Evolutionary conservation across 495 filamentous ascomycete genomes (phyloP).

Genomic region (Lophiostoma macrostomum): DNA sequence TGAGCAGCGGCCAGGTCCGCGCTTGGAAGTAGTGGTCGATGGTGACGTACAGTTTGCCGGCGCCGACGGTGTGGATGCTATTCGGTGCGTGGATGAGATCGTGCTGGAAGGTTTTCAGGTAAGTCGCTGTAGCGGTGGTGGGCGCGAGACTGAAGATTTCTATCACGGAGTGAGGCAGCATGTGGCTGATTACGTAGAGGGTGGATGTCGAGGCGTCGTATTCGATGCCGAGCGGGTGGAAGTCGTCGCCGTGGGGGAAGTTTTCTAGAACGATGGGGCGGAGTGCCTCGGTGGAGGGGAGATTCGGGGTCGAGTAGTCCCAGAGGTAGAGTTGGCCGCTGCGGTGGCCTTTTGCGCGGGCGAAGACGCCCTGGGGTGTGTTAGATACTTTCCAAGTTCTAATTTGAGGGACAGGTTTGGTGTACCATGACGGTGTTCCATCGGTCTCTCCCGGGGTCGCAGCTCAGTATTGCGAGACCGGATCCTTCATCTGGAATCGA

Average conservation of each 20-base stretch:
- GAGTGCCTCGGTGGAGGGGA: constrained; percentile 32
- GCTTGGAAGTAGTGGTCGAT: constrained; percentile 36
- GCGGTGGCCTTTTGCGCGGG: constrained; percentile 21
- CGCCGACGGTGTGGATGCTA: constrained; percentile 24
- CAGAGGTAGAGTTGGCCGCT: constrained; percentile 43
- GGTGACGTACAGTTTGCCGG: constrained; percentile 31
- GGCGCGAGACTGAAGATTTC: constrained; percentile 30
- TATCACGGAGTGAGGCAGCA: constrained; percentile 25
- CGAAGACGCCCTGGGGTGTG: constrained; percentile 36
- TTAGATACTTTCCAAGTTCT: too few species aligned
- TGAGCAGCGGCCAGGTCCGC: constrained; percentile 22
- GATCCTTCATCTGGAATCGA: neutral
- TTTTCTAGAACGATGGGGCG: constrained; percentile 35
- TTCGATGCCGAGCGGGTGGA: constrained; percentile 50
- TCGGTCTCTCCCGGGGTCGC: constrained; percentile 45
- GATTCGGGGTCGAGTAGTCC: constrained; percentile 35
- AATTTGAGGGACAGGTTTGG: too few species aligned
- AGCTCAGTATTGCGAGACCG: constrained; percentile 44
- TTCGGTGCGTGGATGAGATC: constrained; percentile 34
- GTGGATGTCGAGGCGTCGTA: constrained; percentile 41
- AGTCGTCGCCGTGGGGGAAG: constrained; percentile 37
- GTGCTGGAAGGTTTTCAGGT: constrained; percentile 23
- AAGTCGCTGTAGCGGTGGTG: constrained; percentile 7
- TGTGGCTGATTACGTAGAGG: constrained; percentile 40
- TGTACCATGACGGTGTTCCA: constrained; percentile 54